phyloP scores from a whole-genome alignment of 768 basidiomycete species.

The Phylloporus arenicola region DNA sequence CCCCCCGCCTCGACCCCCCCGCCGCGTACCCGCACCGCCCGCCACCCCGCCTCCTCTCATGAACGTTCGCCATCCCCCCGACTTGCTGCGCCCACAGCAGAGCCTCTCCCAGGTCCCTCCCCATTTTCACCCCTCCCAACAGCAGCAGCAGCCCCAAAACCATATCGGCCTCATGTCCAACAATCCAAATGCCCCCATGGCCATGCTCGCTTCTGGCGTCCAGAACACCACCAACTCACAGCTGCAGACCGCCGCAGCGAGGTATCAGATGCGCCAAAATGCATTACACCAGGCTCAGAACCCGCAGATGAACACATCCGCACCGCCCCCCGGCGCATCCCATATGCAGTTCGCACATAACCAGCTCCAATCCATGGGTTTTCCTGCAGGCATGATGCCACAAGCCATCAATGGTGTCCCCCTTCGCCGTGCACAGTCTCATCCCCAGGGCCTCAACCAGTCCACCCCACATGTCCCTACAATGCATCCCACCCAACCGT shows the following conservation, averaged over 20 bases:
- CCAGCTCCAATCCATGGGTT: slow-evolving; percentile 39
- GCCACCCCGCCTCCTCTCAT: slow-evolving; percentile 25
- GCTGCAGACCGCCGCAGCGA: slow-evolving; percentile 20
- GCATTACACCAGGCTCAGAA: slow-evolving; percentile 36
- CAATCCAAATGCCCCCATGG: slow-evolving; percentile 34
- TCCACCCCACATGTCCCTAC: slow-evolving; percentile 31
- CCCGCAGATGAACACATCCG: slow-evolving; percentile 30
- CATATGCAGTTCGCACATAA: slow-evolving; percentile 31
- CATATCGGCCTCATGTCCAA: slow-evolving; percentile 36
- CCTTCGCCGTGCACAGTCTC: slow-evolving; percentile 54
- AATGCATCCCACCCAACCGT: slow-evolving; percentile 34
- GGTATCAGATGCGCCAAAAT: slow-evolving; percentile 33
- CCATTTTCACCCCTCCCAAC: slow-evolving; percentile 37
- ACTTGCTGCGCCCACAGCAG: slow-evolving; percentile 43
- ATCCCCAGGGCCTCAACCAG: slow-evolving; percentile 45
- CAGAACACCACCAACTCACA: slow-evolving; percentile 22
- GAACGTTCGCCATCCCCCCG: slow-evolving; percentile 42
- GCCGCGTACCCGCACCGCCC: not conserved
- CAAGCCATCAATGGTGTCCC: slow-evolving; percentile 32
- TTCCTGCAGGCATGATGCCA: slow-evolving; percentile 40
- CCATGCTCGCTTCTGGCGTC: slow-evolving; percentile 32
- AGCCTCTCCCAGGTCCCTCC: slow-evolving; percentile 36
- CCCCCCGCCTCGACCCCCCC: not conserved
- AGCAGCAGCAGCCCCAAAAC: slow-evolving; percentile 29
- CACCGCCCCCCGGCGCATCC: slow-evolving; percentile 24